Evolutionary conservation across 2,329 filamentous ascomycete genomes (phyloP).

Genomic region (Bimuria novae-zelandiae): DNA sequence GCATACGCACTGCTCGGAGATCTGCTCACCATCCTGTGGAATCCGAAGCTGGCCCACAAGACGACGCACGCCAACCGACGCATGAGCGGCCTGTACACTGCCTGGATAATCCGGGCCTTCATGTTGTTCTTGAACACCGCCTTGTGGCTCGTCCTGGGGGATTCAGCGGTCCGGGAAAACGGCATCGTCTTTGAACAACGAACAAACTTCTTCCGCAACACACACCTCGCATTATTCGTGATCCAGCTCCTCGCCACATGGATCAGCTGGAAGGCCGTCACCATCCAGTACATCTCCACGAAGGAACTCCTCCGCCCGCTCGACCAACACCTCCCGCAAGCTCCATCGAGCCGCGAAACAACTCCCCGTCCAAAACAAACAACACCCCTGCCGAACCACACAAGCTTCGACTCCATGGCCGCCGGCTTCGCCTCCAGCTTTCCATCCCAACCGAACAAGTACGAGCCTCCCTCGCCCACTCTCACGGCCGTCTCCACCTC

Average conservation of each 20-base stretch:
- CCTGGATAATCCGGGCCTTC: conserved; percentile 69
- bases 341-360: conserved; percentile 23
- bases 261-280: conserved; percentile 58
- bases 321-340: conserved; percentile 31
- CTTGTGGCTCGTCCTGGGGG: conserved; percentile 19
- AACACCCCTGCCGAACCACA: conserved; percentile 29
- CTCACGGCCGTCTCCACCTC: conserved; percentile 26
- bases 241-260: conserved; percentile 32
- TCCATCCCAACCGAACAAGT: conserved; percentile 33
- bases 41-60: conserved; percentile 68
- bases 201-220: conserved; percentile 47
- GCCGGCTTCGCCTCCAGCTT: conserved; percentile 48
- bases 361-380: conserved; percentile 31
- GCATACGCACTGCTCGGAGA: conserved; percentile 53
- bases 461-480: conserved; percentile 41
- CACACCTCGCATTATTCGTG: conserved; percentile 60
- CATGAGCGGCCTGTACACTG: conserved; percentile 64
- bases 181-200: not conserved
- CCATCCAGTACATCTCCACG: conserved; percentile 55
- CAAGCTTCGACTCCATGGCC: conserved; percentile 41
- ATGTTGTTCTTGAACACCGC: conserved; percentile 60
- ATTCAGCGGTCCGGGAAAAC: not conserved
- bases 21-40: conserved; percentile 67
- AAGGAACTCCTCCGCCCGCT: conserved; percentile 29
- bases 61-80: conserved; percentile 57